phyloP scores from a whole-genome alignment of 345 rosid genomes.

The Zanthoxylum bungeanum region DNA sequence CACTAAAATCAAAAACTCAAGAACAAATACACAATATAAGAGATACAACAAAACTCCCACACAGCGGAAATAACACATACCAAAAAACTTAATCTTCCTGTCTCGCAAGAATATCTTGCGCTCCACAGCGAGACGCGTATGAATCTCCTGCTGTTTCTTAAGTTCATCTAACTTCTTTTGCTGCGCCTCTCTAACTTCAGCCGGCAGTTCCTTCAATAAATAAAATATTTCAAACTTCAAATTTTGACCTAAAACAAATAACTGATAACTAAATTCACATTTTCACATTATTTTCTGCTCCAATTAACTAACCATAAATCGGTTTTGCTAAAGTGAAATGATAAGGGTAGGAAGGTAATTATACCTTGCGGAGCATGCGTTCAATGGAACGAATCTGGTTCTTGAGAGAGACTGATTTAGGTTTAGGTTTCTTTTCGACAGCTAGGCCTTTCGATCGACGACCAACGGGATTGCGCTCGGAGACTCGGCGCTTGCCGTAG shows the following conservation, averaged over 20 bases:
- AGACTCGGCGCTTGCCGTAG: conserved; percentile 67
- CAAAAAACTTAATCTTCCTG: conserved; percentile 92
- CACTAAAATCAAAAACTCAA: background rate
- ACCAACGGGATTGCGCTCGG: conserved; percentile 58
- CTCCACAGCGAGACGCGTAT: conserved; percentile 79
- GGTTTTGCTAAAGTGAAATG: too few relatives aligned
- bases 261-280: too few relatives aligned
- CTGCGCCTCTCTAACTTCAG: conserved; percentile 74
- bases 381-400: conserved; percentile 95
- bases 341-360: background rate
- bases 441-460: conserved; percentile 74
- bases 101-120: conserved; percentile 83
- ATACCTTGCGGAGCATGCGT: conserved; percentile 96
- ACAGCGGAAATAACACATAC: conserved; percentile 37
- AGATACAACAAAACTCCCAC: background rate
- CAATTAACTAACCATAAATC: background rate
- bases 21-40: background rate
- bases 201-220: conserved; percentile 53
- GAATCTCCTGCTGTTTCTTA: conserved; percentile 86
- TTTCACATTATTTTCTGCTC: background rate
- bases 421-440: conserved; percentile 78
- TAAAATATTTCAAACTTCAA: background rate
- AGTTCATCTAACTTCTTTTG: conserved; percentile 67
- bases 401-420: conserved; percentile 70
- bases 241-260: background rate